phyloP scores from a whole-genome alignment of 495 filamentous ascomycete species.

The Chaetomidium leptoderma region DNA sequence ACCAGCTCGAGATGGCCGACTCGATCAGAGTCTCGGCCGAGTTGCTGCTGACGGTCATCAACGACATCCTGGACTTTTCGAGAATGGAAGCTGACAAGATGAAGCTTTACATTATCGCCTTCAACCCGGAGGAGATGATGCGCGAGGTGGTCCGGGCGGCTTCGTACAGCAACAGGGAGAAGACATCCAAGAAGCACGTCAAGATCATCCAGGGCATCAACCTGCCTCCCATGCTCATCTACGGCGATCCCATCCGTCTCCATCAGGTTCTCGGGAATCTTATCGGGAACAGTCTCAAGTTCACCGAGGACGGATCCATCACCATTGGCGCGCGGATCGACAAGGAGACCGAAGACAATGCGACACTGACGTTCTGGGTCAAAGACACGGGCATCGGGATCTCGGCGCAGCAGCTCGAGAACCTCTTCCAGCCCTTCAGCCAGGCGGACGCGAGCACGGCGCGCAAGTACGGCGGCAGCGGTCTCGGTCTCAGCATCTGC shows the following conservation, averaged over 20 bases:
- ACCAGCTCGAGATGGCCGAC: slow-evolving; percentile 89
- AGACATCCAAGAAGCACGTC: slow-evolving; percentile 56
- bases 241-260: slow-evolving; percentile 83
- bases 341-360: slow-evolving; percentile 61
- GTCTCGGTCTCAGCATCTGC: slow-evolving; percentile 87
- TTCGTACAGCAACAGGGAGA: slow-evolving; percentile 77
- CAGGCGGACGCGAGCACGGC: slow-evolving; percentile 86
- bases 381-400: slow-evolving; percentile 89
- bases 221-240: slow-evolving; percentile 71
- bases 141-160: slow-evolving; percentile 81
- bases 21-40: slow-evolving; percentile 88
- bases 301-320: slow-evolving; percentile 80
- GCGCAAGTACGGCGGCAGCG: slow-evolving; percentile 83
- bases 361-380: slow-evolving; percentile 79
- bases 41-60: slow-evolving; percentile 86
- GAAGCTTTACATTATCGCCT: slow-evolving; percentile 81
- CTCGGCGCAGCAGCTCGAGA: slow-evolving; percentile 69
- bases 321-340: slow-evolving; percentile 70
- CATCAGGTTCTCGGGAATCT: slow-evolving; percentile 93
- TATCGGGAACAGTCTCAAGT: slow-evolving; percentile 90
- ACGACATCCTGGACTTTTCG: slow-evolving; percentile 90
- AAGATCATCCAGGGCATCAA: slow-evolving; percentile 69
- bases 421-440: slow-evolving; percentile 86
- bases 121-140: slow-evolving; percentile 82
- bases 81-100: slow-evolving; percentile 94